Evolutionary conservation across 2,329 filamentous ascomycete genomes (phyloP), one percentile per base, ranked within the genome.

Genomic region (Penicillium sp.): DNA sequence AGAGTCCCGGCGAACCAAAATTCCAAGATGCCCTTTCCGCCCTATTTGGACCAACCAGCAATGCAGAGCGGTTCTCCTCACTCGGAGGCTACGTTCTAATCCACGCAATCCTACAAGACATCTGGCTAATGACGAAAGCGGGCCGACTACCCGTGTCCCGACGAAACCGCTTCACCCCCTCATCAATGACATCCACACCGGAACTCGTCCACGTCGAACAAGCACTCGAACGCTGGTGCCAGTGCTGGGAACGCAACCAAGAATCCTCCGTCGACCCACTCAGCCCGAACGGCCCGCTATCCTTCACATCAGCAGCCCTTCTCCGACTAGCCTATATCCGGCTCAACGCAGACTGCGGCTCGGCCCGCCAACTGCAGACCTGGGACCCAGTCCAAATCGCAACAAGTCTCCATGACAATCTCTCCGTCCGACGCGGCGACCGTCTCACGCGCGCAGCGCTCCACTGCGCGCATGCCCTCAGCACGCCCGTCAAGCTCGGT

Each of bases 401-500:
- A 4, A 66, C 55, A 0, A 72, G 71, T 6, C 60, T 73, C 2
- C 68, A 61, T 7, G 62, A 70, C 5, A 71, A 71, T 11, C 65
- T 71, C 13, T 59, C 56, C 0, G 78, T 83, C 0, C 75, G 79
- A 40, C 75, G 81, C 0, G 79, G 80, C 23, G 77, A 82, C 41
- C 67, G 68, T 1, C 63, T 74, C 4, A 72, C 71, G 2, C 77
- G 79, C 0, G 82, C 82, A 0, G 72, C 83, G 1, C 70, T 84
- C 0, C 83, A 84, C 59, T 77, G 81, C 1, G 79, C 80, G 0
- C 82, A 85, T 45, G 80, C 81, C 8, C 71, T 84, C 0, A 83
- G 81, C 47, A 83, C 84, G 0, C 82, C 82, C 0, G 82, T 85
- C 5, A 72, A 82, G 23, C 65, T 84, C 0, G 82, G 82, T 0